These are phyloP conservation scores for Monilinia fructicola DNA, from an alignment of 2,329 filamentous ascomycete species.

Conservation along the genomic window DNA sequence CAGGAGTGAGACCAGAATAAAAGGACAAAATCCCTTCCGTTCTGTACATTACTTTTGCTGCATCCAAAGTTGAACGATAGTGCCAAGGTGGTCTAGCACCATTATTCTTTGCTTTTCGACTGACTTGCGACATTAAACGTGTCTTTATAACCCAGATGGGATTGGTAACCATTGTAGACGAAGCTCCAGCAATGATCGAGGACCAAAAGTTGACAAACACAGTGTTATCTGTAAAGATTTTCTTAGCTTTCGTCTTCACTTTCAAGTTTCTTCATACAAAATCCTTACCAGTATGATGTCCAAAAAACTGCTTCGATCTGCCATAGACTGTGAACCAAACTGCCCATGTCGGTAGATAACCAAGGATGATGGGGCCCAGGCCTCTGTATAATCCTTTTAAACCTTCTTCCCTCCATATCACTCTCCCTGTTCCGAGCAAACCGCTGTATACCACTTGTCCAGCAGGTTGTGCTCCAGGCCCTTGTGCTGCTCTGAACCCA, in stretches of 20 bases:
- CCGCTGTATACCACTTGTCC: slow-evolving; percentile 72
- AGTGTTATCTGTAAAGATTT: slow-evolving; percentile 59
- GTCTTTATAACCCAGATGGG: slow-evolving; percentile 99
- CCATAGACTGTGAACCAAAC: slow-evolving; percentile 98
- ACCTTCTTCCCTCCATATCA: slow-evolving; percentile 87
- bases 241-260: slow-evolving; percentile 23
- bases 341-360: slow-evolving; percentile 96
- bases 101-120: slow-evolving; percentile 53
- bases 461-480: slow-evolving; percentile 32
- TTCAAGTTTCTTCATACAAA: slow-evolving; percentile 18
- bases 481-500: slow-evolving; percentile 58
- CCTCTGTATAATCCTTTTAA: slow-evolving; percentile 89
- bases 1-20: slow-evolving; percentile 91
- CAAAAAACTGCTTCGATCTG: slow-evolving; percentile 74
- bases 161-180: slow-evolving; percentile 91
- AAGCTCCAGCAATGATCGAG: slow-evolving; percentile 85
- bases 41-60: slow-evolving; percentile 92
- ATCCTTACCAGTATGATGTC: slow-evolving; percentile 60
- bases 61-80: slow-evolving; percentile 85
- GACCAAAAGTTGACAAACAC: slow-evolving; percentile 83
- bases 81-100: slow-evolving; percentile 75
- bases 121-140: slow-evolving; percentile 90
- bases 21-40: slow-evolving; percentile 87
- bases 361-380: slow-evolving; percentile 88
- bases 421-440: slow-evolving; percentile 77